A percentile compares a stretch with the other conserved stretches of the same genome.
Evolutionary conservation across 805 yeast species (phyloP).

Genomic region (Komagataella pseudopastoris): DNA sequence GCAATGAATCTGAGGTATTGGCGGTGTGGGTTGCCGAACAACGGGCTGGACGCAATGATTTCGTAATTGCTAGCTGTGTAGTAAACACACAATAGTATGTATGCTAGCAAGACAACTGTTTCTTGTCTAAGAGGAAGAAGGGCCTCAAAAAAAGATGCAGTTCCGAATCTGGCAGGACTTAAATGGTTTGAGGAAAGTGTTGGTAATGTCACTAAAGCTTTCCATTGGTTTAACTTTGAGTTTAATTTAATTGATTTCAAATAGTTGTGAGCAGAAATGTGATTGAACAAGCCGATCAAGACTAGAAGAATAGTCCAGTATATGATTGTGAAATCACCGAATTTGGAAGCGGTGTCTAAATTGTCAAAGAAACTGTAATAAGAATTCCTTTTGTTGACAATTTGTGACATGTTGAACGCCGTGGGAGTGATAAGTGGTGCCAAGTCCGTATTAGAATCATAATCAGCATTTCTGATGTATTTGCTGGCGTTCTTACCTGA

Average conservation of each 20-base stretch:
- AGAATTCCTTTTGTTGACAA: constrained; percentile 5
- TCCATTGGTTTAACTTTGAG: constrained; percentile 5
- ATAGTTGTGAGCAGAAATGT: constrained; percentile 5
- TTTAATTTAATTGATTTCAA: constrained; percentile 1
- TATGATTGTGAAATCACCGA: constrained; percentile 7
- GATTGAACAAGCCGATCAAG: constrained; percentile 8
- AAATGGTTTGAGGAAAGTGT: constrained; percentile 10
- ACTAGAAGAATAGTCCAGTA: constrained; percentile 11
- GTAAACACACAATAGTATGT: constrained; percentile 5
- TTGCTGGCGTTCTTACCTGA: constrained; percentile 7
- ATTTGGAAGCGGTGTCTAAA: constrained; percentile 5
- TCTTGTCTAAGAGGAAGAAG: constrained; percentile 16
- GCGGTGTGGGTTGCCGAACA: constrained; percentile 7
- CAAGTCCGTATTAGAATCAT: constrained; percentile 1
- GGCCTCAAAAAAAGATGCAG: constrained; percentile 8
- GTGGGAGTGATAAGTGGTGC: constrained; percentile 8
- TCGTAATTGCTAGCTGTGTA: constrained; percentile 7
- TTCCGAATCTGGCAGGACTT: constrained; percentile 8
- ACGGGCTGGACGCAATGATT: constrained; percentile 3
- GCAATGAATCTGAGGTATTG: constrained; percentile 29
- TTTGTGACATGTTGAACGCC: constrained; percentile 1
- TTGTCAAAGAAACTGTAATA: constrained; percentile 10
- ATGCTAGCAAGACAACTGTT: constrained; percentile 6
- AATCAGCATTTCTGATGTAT: background rate
- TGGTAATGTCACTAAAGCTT: constrained; percentile 11